A percentile compares a stretch with the other conserved stretches of the same genome.
Evolutionary conservation across 2,329 filamentous ascomycete genomes (phyloP).

Genomic region (Fusarium succisae): DNA sequence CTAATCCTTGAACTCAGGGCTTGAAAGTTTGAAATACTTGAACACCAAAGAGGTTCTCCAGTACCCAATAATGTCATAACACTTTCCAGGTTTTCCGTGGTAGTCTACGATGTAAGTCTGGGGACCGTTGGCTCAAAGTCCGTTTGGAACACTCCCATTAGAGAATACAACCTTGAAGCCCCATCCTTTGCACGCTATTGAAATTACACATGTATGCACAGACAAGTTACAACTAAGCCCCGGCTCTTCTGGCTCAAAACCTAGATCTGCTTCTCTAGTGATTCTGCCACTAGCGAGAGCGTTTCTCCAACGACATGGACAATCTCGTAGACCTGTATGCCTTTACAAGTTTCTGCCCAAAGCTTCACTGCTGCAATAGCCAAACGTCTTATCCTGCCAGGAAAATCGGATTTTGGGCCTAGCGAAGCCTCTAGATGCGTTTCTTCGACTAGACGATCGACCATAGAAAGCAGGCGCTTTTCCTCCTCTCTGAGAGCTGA

Average conservation of each 20-base stretch:
- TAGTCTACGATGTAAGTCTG: neutral
- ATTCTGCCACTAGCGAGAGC: neutral
- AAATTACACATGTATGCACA: neutral
- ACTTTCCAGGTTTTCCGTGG: neutral
- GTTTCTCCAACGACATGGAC: conserved; percentile 15
- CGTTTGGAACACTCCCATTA: neutral
- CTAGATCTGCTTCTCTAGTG: neutral
- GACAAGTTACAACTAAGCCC: neutral
- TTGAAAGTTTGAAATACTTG: neutral
- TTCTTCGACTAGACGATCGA: neutral
- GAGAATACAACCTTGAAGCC: neutral
- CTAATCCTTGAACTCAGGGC: too few species aligned
- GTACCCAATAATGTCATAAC: neutral
- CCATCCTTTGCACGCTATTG: neutral
- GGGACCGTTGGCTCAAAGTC: too few species aligned
- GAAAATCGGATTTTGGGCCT: neutral
- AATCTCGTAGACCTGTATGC: conserved; percentile 26
- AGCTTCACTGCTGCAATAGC: conserved; percentile 6
- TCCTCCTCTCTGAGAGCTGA: neutral
- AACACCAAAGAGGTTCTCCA: neutral
- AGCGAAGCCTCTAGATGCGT: neutral
- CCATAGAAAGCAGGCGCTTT: neutral
- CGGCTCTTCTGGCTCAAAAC: neutral
- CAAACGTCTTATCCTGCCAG: conserved; percentile 1
- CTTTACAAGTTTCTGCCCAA: conserved; percentile 28